Evolutionary conservation across 805 yeast genomes (phyloP).

Genomic region (Cyberlindnera petersonii): DNA sequence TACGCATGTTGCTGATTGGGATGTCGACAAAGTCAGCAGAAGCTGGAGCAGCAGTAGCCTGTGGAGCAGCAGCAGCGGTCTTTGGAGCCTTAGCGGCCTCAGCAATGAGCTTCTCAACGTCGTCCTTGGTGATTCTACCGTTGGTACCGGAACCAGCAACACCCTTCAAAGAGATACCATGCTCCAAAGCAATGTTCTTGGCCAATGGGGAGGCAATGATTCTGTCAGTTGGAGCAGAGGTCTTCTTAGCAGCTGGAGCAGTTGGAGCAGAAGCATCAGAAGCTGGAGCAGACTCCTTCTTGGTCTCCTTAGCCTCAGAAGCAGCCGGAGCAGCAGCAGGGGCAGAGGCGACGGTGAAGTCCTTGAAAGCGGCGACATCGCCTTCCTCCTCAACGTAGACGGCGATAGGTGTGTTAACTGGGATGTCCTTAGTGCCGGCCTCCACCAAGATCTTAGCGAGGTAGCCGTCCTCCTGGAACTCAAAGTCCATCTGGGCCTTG

Average conservation of each 20-base stretch:
- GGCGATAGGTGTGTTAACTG: conserved; percentile 94
- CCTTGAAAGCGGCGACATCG: conserved; percentile 85
- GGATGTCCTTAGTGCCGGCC: conserved; percentile 84
- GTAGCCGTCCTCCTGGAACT: conserved; percentile 95
- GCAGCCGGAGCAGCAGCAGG: conserved; percentile 25
- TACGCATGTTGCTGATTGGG: conserved; percentile 89
- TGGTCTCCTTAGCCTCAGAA: conserved; percentile 18
- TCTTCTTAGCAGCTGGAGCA: conserved; percentile 23
- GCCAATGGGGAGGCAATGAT: conserved; percentile 95
- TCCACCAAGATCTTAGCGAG: conserved; percentile 82
- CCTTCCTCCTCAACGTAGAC: conserved; percentile 86
- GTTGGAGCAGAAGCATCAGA: conserved; percentile 28
- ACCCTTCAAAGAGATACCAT: conserved; percentile 81
- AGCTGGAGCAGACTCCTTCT: conserved; percentile 23
- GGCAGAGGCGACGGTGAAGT: conserved; percentile 76
- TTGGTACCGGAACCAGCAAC: conserved; percentile 91
- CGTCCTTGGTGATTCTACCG: conserved; percentile 90
- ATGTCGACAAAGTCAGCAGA: conserved; percentile 69
- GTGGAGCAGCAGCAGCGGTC: conserved; percentile 40
- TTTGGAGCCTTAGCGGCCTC: conserved; percentile 37
- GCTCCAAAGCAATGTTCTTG: conserved; percentile 86
- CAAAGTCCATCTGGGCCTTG: conserved; percentile 97
- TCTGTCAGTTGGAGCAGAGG: conserved; percentile 52
- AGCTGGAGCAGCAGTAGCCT: conserved; percentile 42
- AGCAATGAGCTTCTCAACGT: conserved; percentile 71